Evolutionary conservation across 768 basidiomycete genomes (phyloP).

Genomic region (Coprinopsis cinerea): DNA sequence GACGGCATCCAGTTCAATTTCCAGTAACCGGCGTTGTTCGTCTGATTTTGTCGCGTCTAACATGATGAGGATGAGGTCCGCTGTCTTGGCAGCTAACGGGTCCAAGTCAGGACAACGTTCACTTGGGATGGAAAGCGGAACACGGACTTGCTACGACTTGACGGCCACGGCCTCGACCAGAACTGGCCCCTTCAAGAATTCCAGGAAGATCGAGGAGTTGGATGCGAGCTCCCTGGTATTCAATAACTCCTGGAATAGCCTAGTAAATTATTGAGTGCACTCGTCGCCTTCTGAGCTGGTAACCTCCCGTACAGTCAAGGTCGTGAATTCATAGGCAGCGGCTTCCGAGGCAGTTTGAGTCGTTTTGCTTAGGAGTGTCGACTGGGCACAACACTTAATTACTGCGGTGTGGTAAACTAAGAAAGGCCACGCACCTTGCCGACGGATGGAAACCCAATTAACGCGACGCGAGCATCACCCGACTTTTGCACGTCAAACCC

Average conservation of each 20-base stretch:
- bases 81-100: conserved; percentile 69
- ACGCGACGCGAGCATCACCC: conserved; percentile 85
- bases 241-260: conserved; percentile 97
- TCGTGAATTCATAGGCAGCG: conserved; percentile 95
- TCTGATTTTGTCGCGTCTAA: conserved; percentile 90
- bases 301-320: conserved; percentile 58
- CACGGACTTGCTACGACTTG: conserved; percentile 89
- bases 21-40: conserved; percentile 82
- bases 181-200: conserved; percentile 90
- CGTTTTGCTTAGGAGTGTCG: conserved; percentile 85
- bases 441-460: conserved; percentile 95
- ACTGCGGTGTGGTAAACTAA: background rate
- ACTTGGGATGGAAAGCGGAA: background rate
- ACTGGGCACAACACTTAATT: conserved; percentile 36
- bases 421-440: conserved; percentile 53
- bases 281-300: background rate
- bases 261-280: conserved; percentile 19
- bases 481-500: conserved; percentile 82
- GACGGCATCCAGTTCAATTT: conserved; percentile 93
- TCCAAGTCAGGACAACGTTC: background rate
- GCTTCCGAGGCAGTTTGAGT: conserved; percentile 87
- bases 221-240: conserved; percentile 88
- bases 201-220: conserved; percentile 94
- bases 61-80: conserved; percentile 92
- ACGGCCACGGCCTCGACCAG: conserved; percentile 86